A percentile compares a stretch with the other conserved stretches of the same genome.
These are phyloP conservation scores for Russula sp. DNA, from an alignment of 768 basidiomycete species.

Conservation along the genomic window DNA sequence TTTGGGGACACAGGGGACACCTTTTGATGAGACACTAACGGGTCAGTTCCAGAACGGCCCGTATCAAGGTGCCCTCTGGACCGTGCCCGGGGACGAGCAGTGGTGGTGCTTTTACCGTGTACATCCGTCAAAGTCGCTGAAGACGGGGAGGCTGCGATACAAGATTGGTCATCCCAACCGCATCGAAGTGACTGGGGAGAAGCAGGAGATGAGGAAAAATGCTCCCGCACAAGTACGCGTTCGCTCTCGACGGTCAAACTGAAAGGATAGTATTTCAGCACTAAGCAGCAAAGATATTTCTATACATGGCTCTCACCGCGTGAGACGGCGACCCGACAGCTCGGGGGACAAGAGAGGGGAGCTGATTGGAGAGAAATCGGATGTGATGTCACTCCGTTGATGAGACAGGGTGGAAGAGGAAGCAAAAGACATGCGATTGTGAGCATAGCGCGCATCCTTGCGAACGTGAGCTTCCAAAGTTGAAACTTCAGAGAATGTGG, in stretches of 20 bases:
- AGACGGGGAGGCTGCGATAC: constrained; percentile 17
- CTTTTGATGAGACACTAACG: background rate
- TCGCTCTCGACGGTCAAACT: constrained; percentile 20
- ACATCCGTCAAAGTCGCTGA: constrained; percentile 18
- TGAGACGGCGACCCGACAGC: constrained; percentile 4
- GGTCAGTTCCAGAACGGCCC: background rate
- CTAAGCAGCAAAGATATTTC: background rate
- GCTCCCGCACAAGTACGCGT: constrained; percentile 12
- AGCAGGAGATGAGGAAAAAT: background rate
- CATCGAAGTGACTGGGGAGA: constrained; percentile 5
- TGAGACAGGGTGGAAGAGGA: constrained; percentile 54
- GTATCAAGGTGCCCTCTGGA: constrained; percentile 19
- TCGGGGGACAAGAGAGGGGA: constrained; percentile 15
- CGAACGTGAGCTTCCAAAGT: constrained; percentile 38
- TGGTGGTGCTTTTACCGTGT: background rate
- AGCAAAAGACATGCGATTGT: constrained; percentile 45
- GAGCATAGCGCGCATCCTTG: constrained; percentile 30
- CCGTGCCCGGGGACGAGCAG: constrained; percentile 5
- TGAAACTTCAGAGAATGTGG: constrained; percentile 48
- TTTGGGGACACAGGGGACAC: background rate
- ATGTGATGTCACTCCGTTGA: constrained; percentile 16
- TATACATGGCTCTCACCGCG: constrained; percentile 10
- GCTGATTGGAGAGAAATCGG: constrained; percentile 14
- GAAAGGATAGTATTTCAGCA: background rate
- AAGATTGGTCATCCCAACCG: background rate